Evolutionary conservation across 352 stramenopile genomes (phyloP), one percentile per base, ranked within the genome.

Genomic region (Lagenidium sp.): DNA sequence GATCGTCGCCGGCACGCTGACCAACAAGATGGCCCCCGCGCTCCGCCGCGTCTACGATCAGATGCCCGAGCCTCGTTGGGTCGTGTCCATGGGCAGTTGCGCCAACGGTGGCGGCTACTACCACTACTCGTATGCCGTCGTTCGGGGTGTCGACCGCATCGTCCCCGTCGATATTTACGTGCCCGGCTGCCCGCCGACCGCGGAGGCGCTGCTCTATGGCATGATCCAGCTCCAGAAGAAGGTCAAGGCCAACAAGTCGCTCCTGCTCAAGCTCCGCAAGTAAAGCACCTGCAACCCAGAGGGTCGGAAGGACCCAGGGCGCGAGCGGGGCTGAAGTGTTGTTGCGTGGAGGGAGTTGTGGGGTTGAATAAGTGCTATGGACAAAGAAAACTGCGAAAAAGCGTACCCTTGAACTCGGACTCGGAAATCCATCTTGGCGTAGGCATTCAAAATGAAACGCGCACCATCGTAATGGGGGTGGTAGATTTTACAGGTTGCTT

Each of bases 81-180:
- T 99, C 12, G 62, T 99, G 36, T 98, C 88, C 36, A 99, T 99
- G 96, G 96, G 96, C 46, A 97, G 77, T 41, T 99, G 96, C 63
- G 96, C 97, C 19, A 99, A 99, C 69, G 95, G 95, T 21, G 97
- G 79, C 21, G 79, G 76, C 18, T 92, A 92, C 64, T 92, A 89
- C 63, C 76, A 89, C 57, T 99, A 99, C 77, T 99, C 95, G 40
- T 99, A 99, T 68, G 65, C 85, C 2, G 94, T 98, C 18, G 96
- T 99, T 25, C 83, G 96, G 49, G 97, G 97, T 22, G 98, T 95
- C 49, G 95, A 99, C 70, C 85, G 96, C 47, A 88, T 99, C 35
- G 72, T 99, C 30, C 97, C 97, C 15, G 96, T 99, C 13, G 97
- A 99, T 68, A 98, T 99, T 59, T 99, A 99, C 63, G 96, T 99